A percentile compares a stretch with the other conserved stretches of the same genome.
Evolutionary conservation across 2,329 filamentous ascomycete genomes (phyloP).

Genomic region (Alternaria alternata): DNA sequence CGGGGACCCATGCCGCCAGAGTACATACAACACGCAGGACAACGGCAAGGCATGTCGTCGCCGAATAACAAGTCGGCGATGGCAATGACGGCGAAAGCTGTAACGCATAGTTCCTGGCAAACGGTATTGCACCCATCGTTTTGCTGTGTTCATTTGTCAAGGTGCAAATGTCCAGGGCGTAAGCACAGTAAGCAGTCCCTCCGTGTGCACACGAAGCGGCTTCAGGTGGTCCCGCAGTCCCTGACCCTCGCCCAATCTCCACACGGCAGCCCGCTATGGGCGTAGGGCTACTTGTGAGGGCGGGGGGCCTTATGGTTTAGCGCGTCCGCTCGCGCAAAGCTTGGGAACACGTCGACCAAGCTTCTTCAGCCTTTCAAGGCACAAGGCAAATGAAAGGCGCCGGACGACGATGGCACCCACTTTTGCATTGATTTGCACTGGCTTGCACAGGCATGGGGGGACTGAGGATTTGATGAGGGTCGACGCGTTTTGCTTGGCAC

Average conservation of each 20-base stretch:
- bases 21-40: constrained; percentile 14
- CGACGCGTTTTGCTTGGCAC: constrained; percentile 17
- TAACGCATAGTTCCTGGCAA: constrained; percentile 16
- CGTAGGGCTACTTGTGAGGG: constrained; percentile 31
- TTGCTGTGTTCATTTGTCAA: constrained; percentile 34
- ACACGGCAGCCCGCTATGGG: constrained; percentile 40
- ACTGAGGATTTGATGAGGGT: constrained; percentile 19
- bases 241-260: constrained; percentile 42
- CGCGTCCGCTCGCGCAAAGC: constrained; percentile 32
- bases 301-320: constrained; percentile 39
- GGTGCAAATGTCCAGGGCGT: constrained; percentile 35
- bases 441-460: constrained; percentile 6
- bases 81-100: constrained; percentile 11
- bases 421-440: constrained; percentile 13
- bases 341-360: constrained; percentile 44
- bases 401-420: constrained; percentile 10
- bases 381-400: constrained; percentile 23
- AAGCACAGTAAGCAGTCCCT: constrained; percentile 46
- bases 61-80: constrained; percentile 20
- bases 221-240: constrained; percentile 33
- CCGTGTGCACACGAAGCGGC: constrained; percentile 36
- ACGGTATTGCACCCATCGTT: constrained; percentile 14
- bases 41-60: constrained; percentile 14
- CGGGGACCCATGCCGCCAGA: constrained; percentile 13
- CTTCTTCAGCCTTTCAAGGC: constrained; percentile 30